phyloP scores from a whole-genome alignment of 805 yeast genomes.

The Candida piceae region DNA sequence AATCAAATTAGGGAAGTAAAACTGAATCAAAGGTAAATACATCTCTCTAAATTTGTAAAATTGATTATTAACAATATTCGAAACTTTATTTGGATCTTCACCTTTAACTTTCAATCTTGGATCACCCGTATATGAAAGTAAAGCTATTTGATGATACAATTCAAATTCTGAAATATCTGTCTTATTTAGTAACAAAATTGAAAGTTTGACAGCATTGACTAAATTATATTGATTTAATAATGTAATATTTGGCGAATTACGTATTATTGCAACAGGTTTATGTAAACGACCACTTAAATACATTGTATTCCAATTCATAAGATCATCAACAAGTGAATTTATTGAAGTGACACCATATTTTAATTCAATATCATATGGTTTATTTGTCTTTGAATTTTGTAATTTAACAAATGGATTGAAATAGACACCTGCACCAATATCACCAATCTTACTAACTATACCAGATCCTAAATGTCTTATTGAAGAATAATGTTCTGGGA shows the following conservation, averaged over 20 bases:
- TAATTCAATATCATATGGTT: constrained; percentile 32
- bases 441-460: constrained; percentile 53
- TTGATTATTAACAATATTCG: constrained; percentile 80
- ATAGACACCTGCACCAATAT: constrained; percentile 83
- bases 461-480: constrained; percentile 56
- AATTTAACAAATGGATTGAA: constrained; percentile 85
- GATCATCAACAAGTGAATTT: constrained; percentile 56
- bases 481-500: constrained; percentile 75
- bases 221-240: constrained; percentile 74
- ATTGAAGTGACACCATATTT: constrained; percentile 85
- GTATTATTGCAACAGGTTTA: constrained; percentile 79
- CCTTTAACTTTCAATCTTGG: constrained; percentile 81
- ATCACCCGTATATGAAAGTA: constrained; percentile 85
- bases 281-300: constrained; percentile 92
- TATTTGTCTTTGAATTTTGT: constrained; percentile 32
- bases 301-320: constrained; percentile 78
- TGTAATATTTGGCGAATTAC: constrained; percentile 57
- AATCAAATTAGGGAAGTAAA: constrained; percentile 33
- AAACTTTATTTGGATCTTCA: constrained; percentile 85
- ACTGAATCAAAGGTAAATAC: constrained; percentile 60
- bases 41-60: constrained; percentile 60
- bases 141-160: constrained; percentile 72
- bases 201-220: constrained; percentile 68
- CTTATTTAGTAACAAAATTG: constrained; percentile 48
- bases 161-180: constrained; percentile 33